Base-by-base conservation (phyloP, 176 grass and related monocot genomes). In the Lolium perenne region DNA sequence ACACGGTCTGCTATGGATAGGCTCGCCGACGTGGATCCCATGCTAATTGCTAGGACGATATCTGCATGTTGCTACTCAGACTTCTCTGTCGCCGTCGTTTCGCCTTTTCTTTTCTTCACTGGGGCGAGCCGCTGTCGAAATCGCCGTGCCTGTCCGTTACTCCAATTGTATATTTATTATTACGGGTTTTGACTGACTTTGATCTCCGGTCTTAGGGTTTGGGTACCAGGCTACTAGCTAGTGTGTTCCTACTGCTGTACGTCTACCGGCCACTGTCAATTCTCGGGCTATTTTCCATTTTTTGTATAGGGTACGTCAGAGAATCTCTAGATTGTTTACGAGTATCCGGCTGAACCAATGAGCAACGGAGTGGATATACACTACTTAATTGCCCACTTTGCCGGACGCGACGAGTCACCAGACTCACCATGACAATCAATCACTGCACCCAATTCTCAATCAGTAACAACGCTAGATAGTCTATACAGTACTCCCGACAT, bases 141-240 rank as follows among this genome's bases (percentile, higher is more conserved):
- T 45, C 76, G 78, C 84, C 74, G 47, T 73, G 73, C 63, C 32
- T 71, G 41, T 25, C 71, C 71, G 78, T 57, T 58, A 55, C 14
- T 59, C 35, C 9, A 43, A 76, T 68, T 38, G 4, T 14, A 51
- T 15, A 22, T 35, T 54, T 25, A 35, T 29, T 29, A 29, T 29
- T 29, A 29, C 26, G 32, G 32, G 32, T 35, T 35, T 35, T 35
- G 32, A 35, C 32, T 35, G 32, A 35, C 32, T 1, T 35, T 35
- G 1, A 3, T 35, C 32, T 35, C 2, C 32, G 32, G 32, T 3
- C 32, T 35, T 3, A 35, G 32, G 32, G 32, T 35, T 35, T 35
- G 32, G 32, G 32, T 29, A 29, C 26, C 2, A 29, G 26, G 26
- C 26, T 29, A 29, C 26, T 29, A 35, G 2, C 32, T 35, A 35